A percentile compares a stretch with the other conserved stretches of the same genome.
phyloP scores from a whole-genome alignment of 2,329 filamentous ascomycete species.

The Verticillium zaregamsianum region DNA sequence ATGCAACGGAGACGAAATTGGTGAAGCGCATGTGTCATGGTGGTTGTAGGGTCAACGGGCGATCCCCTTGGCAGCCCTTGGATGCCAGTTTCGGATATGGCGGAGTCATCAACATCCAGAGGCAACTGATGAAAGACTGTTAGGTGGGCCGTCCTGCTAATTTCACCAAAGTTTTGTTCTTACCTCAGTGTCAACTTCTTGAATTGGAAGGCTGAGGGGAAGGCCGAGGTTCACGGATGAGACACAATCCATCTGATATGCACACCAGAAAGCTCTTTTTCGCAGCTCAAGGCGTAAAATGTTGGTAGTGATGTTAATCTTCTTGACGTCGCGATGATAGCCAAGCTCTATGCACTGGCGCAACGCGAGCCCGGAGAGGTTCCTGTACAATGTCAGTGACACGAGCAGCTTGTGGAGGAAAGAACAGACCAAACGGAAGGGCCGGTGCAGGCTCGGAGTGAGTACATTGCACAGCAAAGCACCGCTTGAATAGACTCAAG shows the following conservation, averaged over 20 bases:
- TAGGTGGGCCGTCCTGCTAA: neutral
- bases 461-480: slow-evolving; percentile 22
- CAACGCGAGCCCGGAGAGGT: slow-evolving; percentile 23
- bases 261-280: slow-evolving; percentile 10
- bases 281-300: slow-evolving; percentile 6
- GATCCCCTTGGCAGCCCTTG: neutral
- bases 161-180: neutral
- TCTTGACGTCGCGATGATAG: slow-evolving; percentile 18
- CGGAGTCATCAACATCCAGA: slow-evolving; percentile 4
- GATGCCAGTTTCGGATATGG: neutral
- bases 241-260: slow-evolving; percentile 6
- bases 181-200: slow-evolving; percentile 8
- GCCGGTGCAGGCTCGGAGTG: slow-evolving; percentile 20
- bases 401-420: too few relatives aligned
- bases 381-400: slow-evolving; percentile 15
- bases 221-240: slow-evolving; percentile 4
- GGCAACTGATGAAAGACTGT: slow-evolving; percentile 2
- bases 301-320: neutral
- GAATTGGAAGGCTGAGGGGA: slow-evolving; percentile 1
- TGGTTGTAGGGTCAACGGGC: neutral
- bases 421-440: slow-evolving; percentile 20
- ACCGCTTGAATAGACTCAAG: slow-evolving; percentile 22
- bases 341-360: slow-evolving; percentile 27
- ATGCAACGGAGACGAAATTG: slow-evolving; percentile 5
- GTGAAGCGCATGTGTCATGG: slow-evolving; percentile 5